Evolutionary conservation across 495 filamentous ascomycete species (phyloP), one percentile per base, ranked within the genome.

Genomic region (Trichoderma erinaceum): DNA sequence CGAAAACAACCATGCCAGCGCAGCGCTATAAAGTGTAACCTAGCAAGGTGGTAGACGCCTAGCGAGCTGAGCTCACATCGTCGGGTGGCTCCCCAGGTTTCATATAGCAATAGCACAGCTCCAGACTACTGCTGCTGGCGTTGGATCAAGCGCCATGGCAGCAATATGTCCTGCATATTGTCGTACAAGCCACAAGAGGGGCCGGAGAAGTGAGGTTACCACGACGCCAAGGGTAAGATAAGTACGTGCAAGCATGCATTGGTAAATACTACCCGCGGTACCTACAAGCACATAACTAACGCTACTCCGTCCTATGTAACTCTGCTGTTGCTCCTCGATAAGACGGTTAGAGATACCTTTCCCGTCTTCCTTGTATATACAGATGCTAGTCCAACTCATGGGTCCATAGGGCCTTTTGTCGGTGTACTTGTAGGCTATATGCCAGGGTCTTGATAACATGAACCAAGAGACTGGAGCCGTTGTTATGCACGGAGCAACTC

Each of bases 11-110:
- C 56, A 61, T 61, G 56, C n/a, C 27, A 35, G 56, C 23, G 25
- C 56, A 61, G 56, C 27, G 56, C 56, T 32, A 61, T 32, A 25
- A 13, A 61, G 56, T 61, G 56, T 61, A 61, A 61, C 56, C 56
- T 61, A 61, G 10, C 56, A 32, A 61, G 23, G 50, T 58, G 50
- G 16, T 58, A 58, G 25, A 21, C 56, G 50, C 3, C 50, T 56
- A 4, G 21, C 50, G 50, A 56, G n/a, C n/a, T n/a, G 21, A 56
- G 50, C 29, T 29, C 29, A 29, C 21, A 56, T 21, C 21, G 50
- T 25, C 21, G 21, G 50, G 25, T 46, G 18, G 43, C 43, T 18
- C 12, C 43, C 12, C n/a, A 56, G n/a, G 50, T 56, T 25, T 32
- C 35, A 38, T 0, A 38, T 38, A 38, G 35, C 35, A 38, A 38